Conservation (phyloP, 805 yeast genomes). For the Starmerella riodocensis region DNA sequence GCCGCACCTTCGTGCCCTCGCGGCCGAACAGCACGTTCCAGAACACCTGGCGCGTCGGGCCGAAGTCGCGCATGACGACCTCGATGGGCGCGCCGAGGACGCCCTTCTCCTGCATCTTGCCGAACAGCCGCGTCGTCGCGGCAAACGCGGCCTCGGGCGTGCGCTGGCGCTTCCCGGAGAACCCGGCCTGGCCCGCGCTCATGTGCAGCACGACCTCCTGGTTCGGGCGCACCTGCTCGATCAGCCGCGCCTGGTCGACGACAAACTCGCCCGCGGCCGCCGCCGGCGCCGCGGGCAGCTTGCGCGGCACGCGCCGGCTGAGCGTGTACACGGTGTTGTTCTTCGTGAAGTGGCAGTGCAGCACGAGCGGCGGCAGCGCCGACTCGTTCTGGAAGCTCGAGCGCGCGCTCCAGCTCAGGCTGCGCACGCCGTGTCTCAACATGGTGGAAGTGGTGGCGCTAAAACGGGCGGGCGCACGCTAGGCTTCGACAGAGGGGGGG, state of each 20-base stretch:
- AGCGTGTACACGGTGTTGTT: slow-evolving; percentile 76
- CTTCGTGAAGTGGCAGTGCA: slow-evolving; percentile 64
- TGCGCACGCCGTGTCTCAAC: neutral
- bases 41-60: slow-evolving; percentile 83
- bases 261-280: slow-evolving; percentile 34
- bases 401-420: slow-evolving; percentile 1
- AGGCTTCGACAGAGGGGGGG: no score
- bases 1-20: slow-evolving; percentile 63
- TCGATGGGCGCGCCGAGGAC: slow-evolving; percentile 53
- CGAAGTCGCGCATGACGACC: slow-evolving; percentile 65
- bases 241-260: slow-evolving; percentile 46
- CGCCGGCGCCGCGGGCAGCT: slow-evolving; percentile 23
- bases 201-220: slow-evolving; percentile 57
- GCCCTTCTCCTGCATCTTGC: slow-evolving; percentile 50
- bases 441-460: no score
- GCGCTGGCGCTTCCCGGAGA: slow-evolving; percentile 77
- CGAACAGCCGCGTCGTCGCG: slow-evolving; percentile 60
- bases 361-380: slow-evolving; percentile 35
- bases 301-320: slow-evolving; percentile 34
- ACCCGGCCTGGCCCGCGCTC: slow-evolving; percentile 78
- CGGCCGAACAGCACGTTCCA: slow-evolving; percentile 72
- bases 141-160: slow-evolving; percentile 91
- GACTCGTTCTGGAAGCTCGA: neutral
- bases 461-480: no score
- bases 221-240: slow-evolving; percentile 66